Evolutionary conservation across 1,284 basidiomycete genomes (phyloP), one percentile per base, ranked within the genome.

Genomic region (Sporisorium iseilematis-ciliati): DNA sequence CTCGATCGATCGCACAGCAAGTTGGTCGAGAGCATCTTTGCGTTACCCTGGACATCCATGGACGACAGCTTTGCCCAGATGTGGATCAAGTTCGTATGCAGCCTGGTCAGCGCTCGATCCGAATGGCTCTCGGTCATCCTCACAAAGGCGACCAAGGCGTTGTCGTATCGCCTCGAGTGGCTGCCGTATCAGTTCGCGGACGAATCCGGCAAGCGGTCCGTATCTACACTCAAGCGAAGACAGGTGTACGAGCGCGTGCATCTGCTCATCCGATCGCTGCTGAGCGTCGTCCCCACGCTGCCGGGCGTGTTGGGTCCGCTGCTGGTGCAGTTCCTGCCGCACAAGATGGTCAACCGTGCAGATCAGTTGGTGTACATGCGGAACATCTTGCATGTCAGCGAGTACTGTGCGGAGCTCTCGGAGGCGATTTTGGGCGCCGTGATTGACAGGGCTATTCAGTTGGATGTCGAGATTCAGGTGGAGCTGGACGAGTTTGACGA

Each of bases 391-490:
- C 90, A 90, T 50, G 87, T 99, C 41, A 92, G 92, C 7, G 90
- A 91, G 41, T 99, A 98, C 86, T 97, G 95, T 82, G 91, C 93
- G 0, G 94, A 95, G 84, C 87, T 99, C 7, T 89, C 91, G 0
- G 93, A 95, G 78, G 91, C 91, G 67, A 91, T 98, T 42, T 88
- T 97, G 57, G 90, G 91, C 1, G 90, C 92, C 0, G 92, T 97
- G 43, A 89, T 98, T 18, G 95, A 97, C 84, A 90, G 94, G 18
- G 93, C 95, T 48, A 91, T 99, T 42, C 92, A 96, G 85, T 94
- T 99, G 65, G 97, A 99, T 85, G 95, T 96, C 49, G 96, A 99
- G 86, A 97, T 99, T 54, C 96, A 97, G 86, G 92, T 95, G 21
- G 94, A 96, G 81, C 85, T 96, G 3, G 96, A 98, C 84, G 95